Conservation (phyloP, 2,329 filamentous ascomycete genomes). For the Aureobasidium sp. region DNA sequence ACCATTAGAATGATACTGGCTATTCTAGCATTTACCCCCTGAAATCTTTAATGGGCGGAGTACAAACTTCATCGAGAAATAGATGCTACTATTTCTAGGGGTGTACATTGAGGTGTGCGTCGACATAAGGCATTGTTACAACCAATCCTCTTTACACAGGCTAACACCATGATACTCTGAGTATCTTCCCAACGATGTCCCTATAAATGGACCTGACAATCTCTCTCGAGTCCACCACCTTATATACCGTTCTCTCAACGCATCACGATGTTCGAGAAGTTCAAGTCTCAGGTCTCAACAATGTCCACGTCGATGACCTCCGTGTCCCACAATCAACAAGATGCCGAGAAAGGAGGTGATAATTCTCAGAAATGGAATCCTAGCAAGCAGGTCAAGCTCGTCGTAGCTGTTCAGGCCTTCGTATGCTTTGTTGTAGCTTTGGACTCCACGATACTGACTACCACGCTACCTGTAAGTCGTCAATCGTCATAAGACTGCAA, state of each 20-base stretch:
- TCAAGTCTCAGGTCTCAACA: neutral
- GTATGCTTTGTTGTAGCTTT: constrained; percentile 45
- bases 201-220: neutral
- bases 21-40: too few relatives aligned
- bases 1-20: too few relatives aligned
- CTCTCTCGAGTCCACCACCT: neutral
- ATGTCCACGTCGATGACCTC: neutral
- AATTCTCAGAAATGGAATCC: constrained; percentile 31
- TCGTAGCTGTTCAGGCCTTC: constrained; percentile 37
- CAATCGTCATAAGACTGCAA: too few relatives aligned
- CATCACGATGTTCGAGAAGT: neutral
- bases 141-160: neutral
- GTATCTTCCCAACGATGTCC: neutral
- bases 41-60: too few relatives aligned
- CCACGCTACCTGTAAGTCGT: constrained; percentile 35
- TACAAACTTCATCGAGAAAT: too few relatives aligned
- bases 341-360: neutral
- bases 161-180: neutral
- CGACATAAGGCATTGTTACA: neutral
- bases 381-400: constrained; percentile 34
- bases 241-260: neutral
- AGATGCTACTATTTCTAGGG: too few relatives aligned
- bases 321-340: neutral
- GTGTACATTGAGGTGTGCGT: too few relatives aligned
- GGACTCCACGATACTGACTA: constrained; percentile 43